Evolutionary conservation across 805 yeast genomes (phyloP), one percentile per base, ranked within the genome.

Genomic region (Ogataea saltuana): DNA sequence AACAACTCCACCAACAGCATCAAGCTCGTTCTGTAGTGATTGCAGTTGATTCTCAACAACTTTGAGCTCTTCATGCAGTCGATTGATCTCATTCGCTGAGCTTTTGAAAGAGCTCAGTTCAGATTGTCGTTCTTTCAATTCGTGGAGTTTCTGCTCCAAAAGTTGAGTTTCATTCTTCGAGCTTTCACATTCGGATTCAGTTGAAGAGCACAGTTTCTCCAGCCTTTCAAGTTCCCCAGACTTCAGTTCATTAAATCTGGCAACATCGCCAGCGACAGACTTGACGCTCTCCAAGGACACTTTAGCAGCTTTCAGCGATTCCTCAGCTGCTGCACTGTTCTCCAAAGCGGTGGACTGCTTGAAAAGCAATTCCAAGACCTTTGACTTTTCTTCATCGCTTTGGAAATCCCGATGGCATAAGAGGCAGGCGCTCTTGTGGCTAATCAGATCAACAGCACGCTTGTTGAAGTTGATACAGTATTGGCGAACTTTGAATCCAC

Each of bases 381-480:
- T 21, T 35, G 50, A 45, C 25, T 45, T 48, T 26, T 54, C 46
- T n/a, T 45, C 62, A 1, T 57, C 55, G 8, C 67, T 68, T 12
- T 75, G 75, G 63, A 89, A 85, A 10, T 74, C 69, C 39, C 95
- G 71, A 15, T 77, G 76, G 61, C 98, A 91, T 33, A 90, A 66
- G 32, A 82, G 66, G 62, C 97, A 91, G 36, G 76, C 70, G 9
- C 80, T 72, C 7, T 75, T 71, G 4, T 59, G 55, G 20, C 77
- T 65, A 0, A 95, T 93, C 30, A 75, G 61, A 22, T 78, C 75
- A 9, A 85, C 63, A 0, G 97, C 97, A 33, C 77, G 78, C 17
- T 71, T 63, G 55, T 86, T 88, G 63, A 83, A 89, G 31, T 78
- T 78, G 19, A 78, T 68, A 0, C 90, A 82, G 2, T 88, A 85